Conservation (phyloP, 2,329 filamentous ascomycete genomes). For the Coniochaeta prunicola region DNA sequence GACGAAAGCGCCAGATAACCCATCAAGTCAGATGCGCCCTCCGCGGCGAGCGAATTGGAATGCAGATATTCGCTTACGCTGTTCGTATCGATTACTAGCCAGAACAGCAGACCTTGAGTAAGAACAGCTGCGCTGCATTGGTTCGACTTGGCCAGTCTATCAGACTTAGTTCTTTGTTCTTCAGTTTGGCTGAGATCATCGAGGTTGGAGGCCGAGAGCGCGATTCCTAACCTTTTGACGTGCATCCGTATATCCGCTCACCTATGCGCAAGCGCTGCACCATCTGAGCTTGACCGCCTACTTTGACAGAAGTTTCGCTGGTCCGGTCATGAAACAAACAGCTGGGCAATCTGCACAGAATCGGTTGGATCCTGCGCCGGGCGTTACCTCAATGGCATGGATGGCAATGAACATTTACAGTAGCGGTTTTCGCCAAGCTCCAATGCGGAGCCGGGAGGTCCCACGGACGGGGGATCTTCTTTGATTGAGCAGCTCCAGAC, state of each 20-base stretch:
- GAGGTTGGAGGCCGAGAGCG: background rate
- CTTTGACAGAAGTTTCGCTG: too few species aligned
- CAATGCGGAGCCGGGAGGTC: background rate
- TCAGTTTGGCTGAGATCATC: background rate
- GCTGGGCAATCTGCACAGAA: background rate
- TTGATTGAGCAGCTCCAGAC: too few species aligned
- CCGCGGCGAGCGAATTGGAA: background rate
- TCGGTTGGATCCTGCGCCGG: background rate
- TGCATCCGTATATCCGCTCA: background rate
- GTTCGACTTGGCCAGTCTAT: too few species aligned
- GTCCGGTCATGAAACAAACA: conserved; percentile 5
- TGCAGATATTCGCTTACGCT: background rate
- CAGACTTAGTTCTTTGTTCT: background rate
- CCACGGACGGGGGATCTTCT: too few species aligned
- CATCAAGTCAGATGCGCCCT: background rate
- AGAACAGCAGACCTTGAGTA: background rate
- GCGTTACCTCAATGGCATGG: background rate
- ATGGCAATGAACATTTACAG: background rate
- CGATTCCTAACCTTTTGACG: background rate
- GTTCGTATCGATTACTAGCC: background rate
- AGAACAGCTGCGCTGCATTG: background rate
- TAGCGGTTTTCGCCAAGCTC: background rate
- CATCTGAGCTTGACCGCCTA: too few species aligned
- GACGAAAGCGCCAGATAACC: background rate
- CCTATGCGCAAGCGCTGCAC: background rate